A percentile compares a stretch with the other conserved stretches of the same genome.
Evolutionary conservation across 108 stramenopile species (phyloP).

Genomic region (Hondaea fermentalgiana): DNA sequence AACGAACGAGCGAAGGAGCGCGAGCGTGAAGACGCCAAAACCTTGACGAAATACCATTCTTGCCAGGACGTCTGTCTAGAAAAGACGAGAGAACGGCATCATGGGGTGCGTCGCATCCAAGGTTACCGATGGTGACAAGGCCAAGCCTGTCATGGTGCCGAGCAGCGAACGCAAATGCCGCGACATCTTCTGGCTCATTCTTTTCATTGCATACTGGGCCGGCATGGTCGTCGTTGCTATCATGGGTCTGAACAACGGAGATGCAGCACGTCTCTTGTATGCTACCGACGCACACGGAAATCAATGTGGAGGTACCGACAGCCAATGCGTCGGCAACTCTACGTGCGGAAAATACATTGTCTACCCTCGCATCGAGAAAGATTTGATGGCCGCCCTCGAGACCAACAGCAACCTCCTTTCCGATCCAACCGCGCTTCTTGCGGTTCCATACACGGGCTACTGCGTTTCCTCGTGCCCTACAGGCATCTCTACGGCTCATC

Average conservation of each 20-base stretch:
- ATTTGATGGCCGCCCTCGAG: not conserved
- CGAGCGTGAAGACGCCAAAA: too few species aligned
- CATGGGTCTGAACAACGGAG: not conserved
- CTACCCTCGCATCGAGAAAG: conserved; percentile 11
- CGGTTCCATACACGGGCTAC: not conserved
- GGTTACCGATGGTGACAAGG: not conserved
- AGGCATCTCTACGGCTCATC: not conserved
- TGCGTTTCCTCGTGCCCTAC: not conserved
- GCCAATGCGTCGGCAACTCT: not conserved
- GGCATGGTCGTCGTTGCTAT: not conserved
- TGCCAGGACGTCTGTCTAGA: too few species aligned
- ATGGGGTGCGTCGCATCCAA: not conserved
- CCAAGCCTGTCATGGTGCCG: not conserved
- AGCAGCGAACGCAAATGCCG: not conserved
- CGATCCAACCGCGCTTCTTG: not conserved
- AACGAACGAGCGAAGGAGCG: too few species aligned
- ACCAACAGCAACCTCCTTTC: not conserved
- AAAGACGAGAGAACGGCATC: not conserved
- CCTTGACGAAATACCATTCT: too few species aligned
- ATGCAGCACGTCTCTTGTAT: not conserved
- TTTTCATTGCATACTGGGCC: not conserved
- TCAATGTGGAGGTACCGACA: not conserved
- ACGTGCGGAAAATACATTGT: not conserved
- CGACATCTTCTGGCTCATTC: conserved; percentile 2
- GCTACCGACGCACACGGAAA: not conserved